phyloP scores from a whole-genome alignment of 306 rosid genomes.

The Elaeagnus macrophylla region DNA sequence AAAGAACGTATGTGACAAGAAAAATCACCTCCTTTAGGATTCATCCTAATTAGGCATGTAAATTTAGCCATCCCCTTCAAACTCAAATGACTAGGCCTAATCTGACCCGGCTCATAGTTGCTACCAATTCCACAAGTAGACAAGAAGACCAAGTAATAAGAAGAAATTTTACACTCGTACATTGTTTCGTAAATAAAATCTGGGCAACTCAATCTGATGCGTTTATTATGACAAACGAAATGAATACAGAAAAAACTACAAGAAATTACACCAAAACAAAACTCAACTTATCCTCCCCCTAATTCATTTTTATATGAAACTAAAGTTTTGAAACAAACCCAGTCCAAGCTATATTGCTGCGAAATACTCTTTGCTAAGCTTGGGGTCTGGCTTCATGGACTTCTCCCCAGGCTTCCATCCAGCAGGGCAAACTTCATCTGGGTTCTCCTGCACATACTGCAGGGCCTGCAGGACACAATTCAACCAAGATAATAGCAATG shows the following conservation, averaged over 20 bases:
- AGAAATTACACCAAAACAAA: constrained; percentile 23
- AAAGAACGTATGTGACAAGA: too few relatives aligned
- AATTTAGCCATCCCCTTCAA: too few relatives aligned
- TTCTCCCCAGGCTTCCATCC: constrained; percentile 99
- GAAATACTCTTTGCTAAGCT: constrained; percentile 90
- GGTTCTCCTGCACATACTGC: constrained; percentile 90
- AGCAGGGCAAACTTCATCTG: constrained; percentile 95
- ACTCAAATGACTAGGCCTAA: too few relatives aligned
- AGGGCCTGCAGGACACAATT: constrained; percentile 53
- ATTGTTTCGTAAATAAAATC: too few relatives aligned
- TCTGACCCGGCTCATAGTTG: too few relatives aligned
- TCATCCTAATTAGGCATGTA: too few relatives aligned
- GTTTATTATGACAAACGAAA: too few relatives aligned
- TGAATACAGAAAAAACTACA: background rate
- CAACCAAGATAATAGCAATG: background rate
- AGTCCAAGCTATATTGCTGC: constrained; percentile 43
- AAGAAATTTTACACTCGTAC: too few relatives aligned
- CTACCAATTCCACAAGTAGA: too few relatives aligned
- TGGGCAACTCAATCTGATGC: too few relatives aligned
- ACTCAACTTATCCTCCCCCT: constrained; percentile 25
- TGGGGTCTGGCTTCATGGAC: constrained; percentile 98
- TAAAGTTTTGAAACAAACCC: constrained; percentile 7
- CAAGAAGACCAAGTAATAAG: too few relatives aligned
- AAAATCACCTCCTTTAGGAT: too few relatives aligned
- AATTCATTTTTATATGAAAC: constrained; percentile 23